These are phyloP conservation scores for Cladosporium oxysporum DNA, from an alignment of 2,329 filamentous ascomycete species.

Conservation along the genomic window DNA sequence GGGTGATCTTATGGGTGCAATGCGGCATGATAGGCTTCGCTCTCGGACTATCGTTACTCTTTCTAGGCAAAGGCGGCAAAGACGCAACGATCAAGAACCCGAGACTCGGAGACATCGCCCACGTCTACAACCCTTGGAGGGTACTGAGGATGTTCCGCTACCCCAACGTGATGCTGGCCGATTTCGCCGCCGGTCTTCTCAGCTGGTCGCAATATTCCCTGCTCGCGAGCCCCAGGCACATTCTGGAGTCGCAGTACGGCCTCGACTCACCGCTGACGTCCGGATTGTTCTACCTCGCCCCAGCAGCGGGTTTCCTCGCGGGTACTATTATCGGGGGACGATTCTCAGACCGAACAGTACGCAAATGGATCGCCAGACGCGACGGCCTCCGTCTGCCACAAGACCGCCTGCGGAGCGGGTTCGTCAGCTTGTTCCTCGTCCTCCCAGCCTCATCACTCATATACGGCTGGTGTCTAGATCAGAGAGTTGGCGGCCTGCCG, in stretches of 20 bases:
- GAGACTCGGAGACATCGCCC: slow-evolving; percentile 51
- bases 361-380: slow-evolving; percentile 60
- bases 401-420: slow-evolving; percentile 62
- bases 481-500: slow-evolving; percentile 53
- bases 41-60: slow-evolving; percentile 59
- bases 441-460: slow-evolving; percentile 62
- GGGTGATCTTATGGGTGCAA: slow-evolving; percentile 76
- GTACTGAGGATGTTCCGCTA: slow-evolving; percentile 64
- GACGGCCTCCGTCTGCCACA: slow-evolving; percentile 62
- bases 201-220: slow-evolving; percentile 74
- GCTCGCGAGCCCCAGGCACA: slow-evolving; percentile 65
- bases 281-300: slow-evolving; percentile 70
- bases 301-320: slow-evolving; percentile 65
- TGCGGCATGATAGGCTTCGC: slow-evolving; percentile 63
- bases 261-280: slow-evolving; percentile 64
- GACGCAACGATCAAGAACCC: slow-evolving; percentile 34
- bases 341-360: slow-evolving; percentile 67
- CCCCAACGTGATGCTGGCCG: slow-evolving; percentile 65
- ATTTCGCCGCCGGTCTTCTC: slow-evolving; percentile 50
- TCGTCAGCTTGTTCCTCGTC: slow-evolving; percentile 55
- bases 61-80: slow-evolving; percentile 62
- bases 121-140: slow-evolving; percentile 67
- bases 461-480: slow-evolving; percentile 64
- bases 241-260: slow-evolving; percentile 69
- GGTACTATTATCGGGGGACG: slow-evolving; percentile 68